Conservation (phyloP, 148 eudicot genomes). For the Linanthus parryae region DNA sequence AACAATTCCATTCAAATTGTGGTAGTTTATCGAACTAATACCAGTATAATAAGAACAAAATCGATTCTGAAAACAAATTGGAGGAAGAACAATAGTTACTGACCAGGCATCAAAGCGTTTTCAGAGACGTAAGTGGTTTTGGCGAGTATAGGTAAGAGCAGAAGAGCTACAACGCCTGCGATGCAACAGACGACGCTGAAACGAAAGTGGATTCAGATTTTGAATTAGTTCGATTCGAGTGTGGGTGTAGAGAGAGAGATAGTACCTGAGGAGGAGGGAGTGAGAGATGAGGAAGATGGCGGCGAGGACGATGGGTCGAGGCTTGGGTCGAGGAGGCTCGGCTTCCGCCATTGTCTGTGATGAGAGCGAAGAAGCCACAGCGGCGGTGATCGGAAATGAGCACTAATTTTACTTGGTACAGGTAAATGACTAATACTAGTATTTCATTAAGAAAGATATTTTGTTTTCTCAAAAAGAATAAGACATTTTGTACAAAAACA, state of each 20-base stretch:
- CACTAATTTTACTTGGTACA: too few relatives aligned
- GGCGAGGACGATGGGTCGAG: conserved; percentile 73
- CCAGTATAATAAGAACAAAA: neutral
- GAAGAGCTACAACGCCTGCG: conserved; percentile 75
- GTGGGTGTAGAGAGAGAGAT: conserved; percentile 9
- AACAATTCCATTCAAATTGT: too few relatives aligned
- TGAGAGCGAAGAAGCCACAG: too few relatives aligned
- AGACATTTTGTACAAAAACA: too few relatives aligned
- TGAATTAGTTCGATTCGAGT: neutral
- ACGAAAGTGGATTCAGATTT: conserved; percentile 34
- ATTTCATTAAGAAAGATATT: too few relatives aligned
- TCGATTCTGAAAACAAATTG: conserved; percentile 23
- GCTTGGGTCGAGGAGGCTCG: conserved; percentile 26
- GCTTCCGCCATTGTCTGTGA: conserved; percentile 24
- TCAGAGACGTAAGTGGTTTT: conserved; percentile 87
- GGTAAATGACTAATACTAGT: too few relatives aligned
- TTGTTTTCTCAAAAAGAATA: too few relatives aligned
- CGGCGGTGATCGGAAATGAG: neutral
- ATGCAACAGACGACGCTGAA: conserved; percentile 60
- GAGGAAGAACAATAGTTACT: conserved; percentile 4
- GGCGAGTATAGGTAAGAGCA: conserved; percentile 75
- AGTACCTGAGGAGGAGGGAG: conserved; percentile 62
- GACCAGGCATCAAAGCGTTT: conserved; percentile 98
- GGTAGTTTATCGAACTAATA: too few relatives aligned
- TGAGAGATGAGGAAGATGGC: conserved; percentile 66